Base-by-base conservation (phyloP, 2,329 filamentous ascomycete species). In the Dissoconium aciculare region DNA sequence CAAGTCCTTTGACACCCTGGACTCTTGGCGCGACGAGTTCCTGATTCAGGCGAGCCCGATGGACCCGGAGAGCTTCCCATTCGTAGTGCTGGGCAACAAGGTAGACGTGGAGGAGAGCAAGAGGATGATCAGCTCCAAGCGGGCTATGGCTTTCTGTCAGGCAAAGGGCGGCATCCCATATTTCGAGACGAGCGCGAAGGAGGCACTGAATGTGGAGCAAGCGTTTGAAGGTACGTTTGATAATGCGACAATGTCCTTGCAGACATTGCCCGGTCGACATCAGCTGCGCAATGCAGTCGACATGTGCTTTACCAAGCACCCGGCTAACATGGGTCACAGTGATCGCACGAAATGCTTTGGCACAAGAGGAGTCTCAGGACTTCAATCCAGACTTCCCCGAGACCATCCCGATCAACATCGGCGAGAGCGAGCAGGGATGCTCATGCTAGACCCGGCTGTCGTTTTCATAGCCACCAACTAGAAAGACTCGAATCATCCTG, bases 101-200 rank as follows among this genome's bases (percentile, higher is more conserved):
- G 92, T 98, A 49, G 89, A 98, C 63, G 78, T 94, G 27, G 89
- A 94, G 56, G 89, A 95, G 62, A 92, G 78, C 67, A 94, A 94
- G 69, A 72, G 89, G 56, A 83, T 89, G 66, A 79, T 98, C 49
- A 92, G 83, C 16, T 85, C 78, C 50, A 95, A 95, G 70, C 73
- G 89, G 41, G 89, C 89, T 36, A 85, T 87, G 73, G 85, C 87
- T 10, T 98, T 94, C 57, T 98, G 89, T 59, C 84, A 94, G 58
- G 91, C 83, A 34, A 94, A 95, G 62, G 87, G 87, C 28, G 83
- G 83, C 37, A 94, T 98, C 43, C 89, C 89, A 11, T 98, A 98
- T 60, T 98, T 98, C 52, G 89, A 98, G 71, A 98, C 89, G 11
- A 94, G 85, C 59, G 89, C 89, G 38, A 98, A 98, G 66, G 89